Evolutionary conservation across 2,329 filamentous ascomycete species (phyloP), one percentile per base, ranked within the genome.

Genomic region (Ceratocystis lukuohia): DNA sequence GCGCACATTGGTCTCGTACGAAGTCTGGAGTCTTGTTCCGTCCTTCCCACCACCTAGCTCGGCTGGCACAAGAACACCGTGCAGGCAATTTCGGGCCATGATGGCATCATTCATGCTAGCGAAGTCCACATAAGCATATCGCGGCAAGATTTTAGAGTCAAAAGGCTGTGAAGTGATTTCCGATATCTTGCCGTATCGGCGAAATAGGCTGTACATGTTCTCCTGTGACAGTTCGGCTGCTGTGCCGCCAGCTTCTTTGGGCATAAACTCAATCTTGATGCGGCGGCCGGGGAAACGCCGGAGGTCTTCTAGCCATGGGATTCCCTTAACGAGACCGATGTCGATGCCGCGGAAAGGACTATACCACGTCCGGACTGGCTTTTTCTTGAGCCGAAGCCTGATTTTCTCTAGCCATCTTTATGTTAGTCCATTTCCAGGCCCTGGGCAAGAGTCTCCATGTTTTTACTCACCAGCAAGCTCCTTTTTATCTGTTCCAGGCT

Each of bases 281-380:
- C 89, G 82, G 50, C 80, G 80, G 67, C 86, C 90, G 0, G 94
- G 94, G 63, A 91, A 86, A 5, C 91, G 84, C 70, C 91, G 88
- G 33, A 99, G 78, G 73, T 99, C 94, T 72, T 97, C 94, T 2
- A 97, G 82, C 94, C 94, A 99, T 0, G 94, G 94, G 25, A 86
- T 84, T 8, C 94, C 94, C 66, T 84, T 80, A 1, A 99, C 94
- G 5, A 91, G 77, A 28, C 85, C 85, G 2, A 86, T 85, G 62
- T 84, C 82, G 66, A 96, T 86, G 15, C 82, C 77, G 25, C 84
- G 81, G 70, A 96, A 87, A 0, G 91, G 91, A 70, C 87, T 95
- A 78, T 94, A 96, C 89, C 92, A 96, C 2, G 93, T 92, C 68
- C 86, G 89, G 46, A 96, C 83, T 0, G 87, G 88, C 17, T 86